Evolutionary conservation across 192 early-diverging fungal genomes (phyloP), one percentile per base, ranked within the genome.

Genomic region (Dimargaris xerosporica): DNA sequence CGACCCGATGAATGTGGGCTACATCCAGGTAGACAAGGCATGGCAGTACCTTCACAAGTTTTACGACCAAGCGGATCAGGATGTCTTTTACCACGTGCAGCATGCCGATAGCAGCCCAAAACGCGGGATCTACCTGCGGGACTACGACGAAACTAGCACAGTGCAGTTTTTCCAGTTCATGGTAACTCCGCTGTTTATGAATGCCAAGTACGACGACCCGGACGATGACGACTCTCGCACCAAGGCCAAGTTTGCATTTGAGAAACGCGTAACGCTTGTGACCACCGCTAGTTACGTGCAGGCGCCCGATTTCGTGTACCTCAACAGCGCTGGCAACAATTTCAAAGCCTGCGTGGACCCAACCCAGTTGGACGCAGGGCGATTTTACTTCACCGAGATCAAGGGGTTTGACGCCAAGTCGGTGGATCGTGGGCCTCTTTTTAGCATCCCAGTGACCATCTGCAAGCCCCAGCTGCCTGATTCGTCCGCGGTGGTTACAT

Each of bases 101-200:
- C 34, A 72, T 9, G 21, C 23, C 39, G 66, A 69, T 17, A 15
- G 51, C 39, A 46, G 45, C 41, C 39, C 72, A 16, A 23, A 29
- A 62, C 82, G 90, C 55, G 94, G 94, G n/a, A 75, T 98, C 46
- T 98, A 98, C 62, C 71, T 98, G 64, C 82, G 94, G 66, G 81
- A 89, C 46, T 63, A 72, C 53, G 76, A 83, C 45, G 87, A 93
- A 64, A 87, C 85, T 25, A 80, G 69, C 47, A 72, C 76, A 52
- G 68, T 76, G 11, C 80, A 86, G 50, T 71, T 78, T 31, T 43
- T 84, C 55, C 73, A 75, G 29, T 73, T 86, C 11, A 55, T 6
- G 5, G 46, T 62, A 21, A 17, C 44, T 0, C 50, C 62, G 5
- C n/a, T 23, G 5, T 62, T 50, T 43, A 60, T 60, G 58, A n/a